These are phyloP conservation scores for Mortierella sp. DNA, from an alignment of 371 early-diverging fungal species.

Conservation along the genomic window DNA sequence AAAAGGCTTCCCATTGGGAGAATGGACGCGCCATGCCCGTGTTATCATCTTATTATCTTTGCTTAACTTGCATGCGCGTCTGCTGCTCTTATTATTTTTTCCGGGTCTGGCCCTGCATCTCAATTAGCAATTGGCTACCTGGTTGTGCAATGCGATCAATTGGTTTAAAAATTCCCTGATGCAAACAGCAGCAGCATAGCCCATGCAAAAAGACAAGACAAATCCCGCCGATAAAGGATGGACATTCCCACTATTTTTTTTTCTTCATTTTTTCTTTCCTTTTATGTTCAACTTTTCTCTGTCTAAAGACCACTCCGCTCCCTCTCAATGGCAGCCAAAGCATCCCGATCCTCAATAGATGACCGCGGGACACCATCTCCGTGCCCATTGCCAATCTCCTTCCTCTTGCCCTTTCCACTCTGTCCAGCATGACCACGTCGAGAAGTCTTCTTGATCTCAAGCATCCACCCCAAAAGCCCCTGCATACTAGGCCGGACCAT, in stretches of 20 bases:
- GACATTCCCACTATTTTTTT: constrained; percentile 5
- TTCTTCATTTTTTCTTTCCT: not conserved
- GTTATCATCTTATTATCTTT: no score
- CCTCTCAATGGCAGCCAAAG: constrained; percentile 18
- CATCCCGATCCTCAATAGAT: constrained; percentile 15
- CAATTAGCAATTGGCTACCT: no score
- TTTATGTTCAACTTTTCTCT: not conserved
- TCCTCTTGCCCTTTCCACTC: not conserved
- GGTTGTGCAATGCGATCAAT: no score
- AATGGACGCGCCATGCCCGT: no score
- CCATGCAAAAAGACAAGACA: not conserved
- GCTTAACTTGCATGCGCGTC: no score
- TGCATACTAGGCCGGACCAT: constrained; percentile 68
- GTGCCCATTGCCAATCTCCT: not conserved
- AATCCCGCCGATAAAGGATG: not conserved
- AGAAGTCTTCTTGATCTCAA: constrained; percentile 34
- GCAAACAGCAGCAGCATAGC: not conserved
- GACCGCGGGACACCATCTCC: not conserved
- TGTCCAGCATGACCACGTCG: not conserved
- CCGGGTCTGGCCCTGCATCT: no score
- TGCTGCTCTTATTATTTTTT: no score
- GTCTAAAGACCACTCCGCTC: constrained; percentile 19
- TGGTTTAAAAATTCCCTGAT: not conserved
- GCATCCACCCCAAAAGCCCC: constrained; percentile 69
- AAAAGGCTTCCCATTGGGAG: no score